Evolutionary conservation across 1,139 yeast species (phyloP), one percentile per base, ranked within the genome.

Genomic region (Kazachstania sp.): DNA sequence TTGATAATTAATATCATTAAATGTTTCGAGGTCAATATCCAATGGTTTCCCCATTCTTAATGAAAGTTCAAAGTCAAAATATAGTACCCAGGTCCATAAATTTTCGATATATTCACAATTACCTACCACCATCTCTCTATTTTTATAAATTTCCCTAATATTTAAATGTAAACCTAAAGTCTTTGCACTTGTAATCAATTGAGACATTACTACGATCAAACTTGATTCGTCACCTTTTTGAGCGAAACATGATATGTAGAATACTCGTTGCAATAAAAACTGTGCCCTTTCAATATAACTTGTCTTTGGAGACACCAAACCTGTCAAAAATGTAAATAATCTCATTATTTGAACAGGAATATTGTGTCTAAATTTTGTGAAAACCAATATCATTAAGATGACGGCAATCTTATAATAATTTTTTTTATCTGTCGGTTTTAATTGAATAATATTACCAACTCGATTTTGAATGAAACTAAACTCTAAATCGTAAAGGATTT

Each of bases 131-230:
- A 45, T 18, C 16, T 56, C 54, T 28, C 59, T 57, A 9, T 44
- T 49, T 2, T 48, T 15, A 41, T 60, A 66, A 1, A 61, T 26
- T 3, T 39, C 35, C 11, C 55, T 55, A 13, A 66, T 58, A 44
- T 66, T 55, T 15, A 55, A 51, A 43, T 67, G 59, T 15, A 69
- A 49, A 1, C 71, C 70, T 48, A 68, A 45, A 0, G 56, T 43
- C 4, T 60, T 37, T 0, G 66, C 61, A 49, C 63, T 57, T 18
- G 51, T 49, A 3, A 60, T 47, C 18, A 67, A 54, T 1, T 50
- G 37, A 31, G 54, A 56, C 9, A 58, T 49, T 2, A 62, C 28
- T 8, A 45, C 45, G 6, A 54, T 44, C 9, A 54, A 16, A 48
- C 63, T 56, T 0, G 65, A 46, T 26, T 58, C 56, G 41, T 65